These are phyloP conservation scores for Arabidopsis hybrid DNA, from an alignment of 441 rosid species.

Conservation along the genomic window DNA sequence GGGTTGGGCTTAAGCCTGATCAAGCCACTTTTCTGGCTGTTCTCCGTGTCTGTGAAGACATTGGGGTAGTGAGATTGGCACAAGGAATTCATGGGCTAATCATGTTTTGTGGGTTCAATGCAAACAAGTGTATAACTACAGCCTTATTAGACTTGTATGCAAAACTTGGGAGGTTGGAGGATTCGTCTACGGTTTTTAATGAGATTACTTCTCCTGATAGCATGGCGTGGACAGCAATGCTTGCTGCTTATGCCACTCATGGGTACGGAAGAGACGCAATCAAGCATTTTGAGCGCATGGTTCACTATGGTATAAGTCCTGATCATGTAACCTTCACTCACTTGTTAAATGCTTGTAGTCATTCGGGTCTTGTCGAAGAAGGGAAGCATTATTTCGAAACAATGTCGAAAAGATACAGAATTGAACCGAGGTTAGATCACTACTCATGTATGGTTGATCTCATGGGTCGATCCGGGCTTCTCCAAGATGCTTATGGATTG, in stretches of 20 bases:
- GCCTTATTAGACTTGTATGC: constrained; percentile 53
- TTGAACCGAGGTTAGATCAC: constrained; percentile 55
- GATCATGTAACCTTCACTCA: constrained; percentile 72
- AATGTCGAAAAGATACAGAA: constrained; percentile 50
- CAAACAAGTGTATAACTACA: constrained; percentile 42
- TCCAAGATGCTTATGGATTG: constrained; percentile 53
- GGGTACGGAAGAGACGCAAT: constrained; percentile 60
- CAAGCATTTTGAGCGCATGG: constrained; percentile 53
- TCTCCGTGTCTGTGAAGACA: constrained; percentile 53
- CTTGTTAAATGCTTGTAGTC: constrained; percentile 64
- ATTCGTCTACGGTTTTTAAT: constrained; percentile 44
- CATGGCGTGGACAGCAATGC: constrained; percentile 72
- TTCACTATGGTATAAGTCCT: constrained; percentile 48
- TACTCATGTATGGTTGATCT: constrained; percentile 67
- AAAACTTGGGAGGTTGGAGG: constrained; percentile 56
- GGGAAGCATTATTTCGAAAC: constrained; percentile 55
- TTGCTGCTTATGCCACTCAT: constrained; percentile 60
- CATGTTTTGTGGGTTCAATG: constrained; percentile 41
- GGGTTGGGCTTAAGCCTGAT: constrained; percentile 48
- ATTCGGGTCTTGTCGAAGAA: constrained; percentile 59
- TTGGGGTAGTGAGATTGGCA: constrained; percentile 50
- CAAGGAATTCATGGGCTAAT: constrained; percentile 52
- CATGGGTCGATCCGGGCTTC: constrained; percentile 58
- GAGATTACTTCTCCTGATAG: constrained; percentile 53
- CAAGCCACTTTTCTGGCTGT: constrained; percentile 54